These are phyloP conservation scores for Talaromyces borbonicus DNA, from an alignment of 495 filamentous ascomycete genomes.

Conservation along the genomic window DNA sequence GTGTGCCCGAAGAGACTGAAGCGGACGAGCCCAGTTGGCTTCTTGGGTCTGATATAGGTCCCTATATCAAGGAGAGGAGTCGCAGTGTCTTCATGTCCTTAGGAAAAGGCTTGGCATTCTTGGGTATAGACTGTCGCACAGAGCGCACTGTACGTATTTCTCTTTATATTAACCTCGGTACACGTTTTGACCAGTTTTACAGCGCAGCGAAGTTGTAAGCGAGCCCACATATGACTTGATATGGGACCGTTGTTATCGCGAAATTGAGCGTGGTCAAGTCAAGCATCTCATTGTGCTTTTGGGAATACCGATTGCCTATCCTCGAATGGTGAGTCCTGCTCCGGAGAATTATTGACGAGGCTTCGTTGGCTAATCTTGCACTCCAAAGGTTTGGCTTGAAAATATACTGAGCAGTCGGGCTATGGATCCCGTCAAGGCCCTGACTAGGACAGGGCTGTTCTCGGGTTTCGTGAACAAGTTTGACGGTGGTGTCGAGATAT, in stretches of 20 bases:
- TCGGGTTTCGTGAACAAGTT: slow-evolving; percentile 78
- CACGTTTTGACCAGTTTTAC: slow-evolving; percentile 16
- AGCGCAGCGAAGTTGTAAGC: slow-evolving; percentile 68
- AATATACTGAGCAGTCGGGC: slow-evolving; percentile 69
- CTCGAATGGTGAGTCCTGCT: slow-evolving; percentile 56
- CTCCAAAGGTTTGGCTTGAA: slow-evolving; percentile 50
- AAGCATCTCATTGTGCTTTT: slow-evolving; percentile 84
- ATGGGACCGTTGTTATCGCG: slow-evolving; percentile 71
- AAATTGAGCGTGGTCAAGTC: slow-evolving; percentile 73
- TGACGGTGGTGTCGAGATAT: slow-evolving; percentile 85
- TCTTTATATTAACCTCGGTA: neutral
- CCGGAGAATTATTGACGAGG: slow-evolving; percentile 11
- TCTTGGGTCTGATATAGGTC: slow-evolving; percentile 66
- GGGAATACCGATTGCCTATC: slow-evolving; percentile 86
- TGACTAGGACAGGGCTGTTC: slow-evolving; percentile 73
- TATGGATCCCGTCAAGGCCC: slow-evolving; percentile 79
- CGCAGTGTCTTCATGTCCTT: slow-evolving; percentile 80
- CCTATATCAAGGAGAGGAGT: slow-evolving; percentile 80
- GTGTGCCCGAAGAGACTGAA: slow-evolving; percentile 65
- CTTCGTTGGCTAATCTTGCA: slow-evolving; percentile 7
- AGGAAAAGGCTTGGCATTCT: slow-evolving; percentile 66
- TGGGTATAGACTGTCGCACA: slow-evolving; percentile 85
- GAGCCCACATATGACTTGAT: slow-evolving; percentile 73
- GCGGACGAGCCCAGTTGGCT: slow-evolving; percentile 85
- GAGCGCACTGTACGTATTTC: slow-evolving; percentile 55